Percentiles rank a stretch among this genome's conserved stretches.
These are phyloP conservation scores for Ambrosiella xylebori DNA, from an alignment of 2,329 filamentous ascomycete genomes.

Conservation along the genomic window DNA sequence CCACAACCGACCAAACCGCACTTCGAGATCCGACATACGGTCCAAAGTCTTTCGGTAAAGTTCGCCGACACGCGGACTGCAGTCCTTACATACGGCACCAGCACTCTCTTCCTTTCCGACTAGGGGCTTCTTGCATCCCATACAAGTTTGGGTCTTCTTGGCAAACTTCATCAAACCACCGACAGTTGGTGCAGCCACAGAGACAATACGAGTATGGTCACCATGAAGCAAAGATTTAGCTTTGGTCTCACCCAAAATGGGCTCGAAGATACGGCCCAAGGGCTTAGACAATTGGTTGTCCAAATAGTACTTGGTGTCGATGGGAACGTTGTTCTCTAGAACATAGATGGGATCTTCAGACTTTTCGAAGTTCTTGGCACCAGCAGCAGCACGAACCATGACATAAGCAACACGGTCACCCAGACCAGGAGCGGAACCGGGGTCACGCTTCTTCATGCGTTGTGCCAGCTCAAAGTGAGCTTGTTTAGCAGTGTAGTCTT, in stretches of 20 bases:
- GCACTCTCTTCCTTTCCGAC: constrained; percentile 59
- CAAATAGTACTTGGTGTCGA: constrained; percentile 96
- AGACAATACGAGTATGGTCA: constrained; percentile 87
- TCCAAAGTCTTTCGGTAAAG: constrained; percentile 82
- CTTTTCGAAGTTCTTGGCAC: constrained; percentile 89
- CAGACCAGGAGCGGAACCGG: constrained; percentile 77
- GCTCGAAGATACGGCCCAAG: constrained; percentile 87
- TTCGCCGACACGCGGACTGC: constrained; percentile 70
- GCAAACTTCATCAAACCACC: constrained; percentile 97
- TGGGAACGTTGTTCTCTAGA: constrained; percentile 90
- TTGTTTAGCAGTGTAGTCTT: constrained; percentile 69
- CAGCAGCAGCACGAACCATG: constrained; percentile 80
- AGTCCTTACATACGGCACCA: constrained; percentile 79
- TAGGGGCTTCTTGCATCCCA: constrained; percentile 97
- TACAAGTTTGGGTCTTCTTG: constrained; percentile 94
- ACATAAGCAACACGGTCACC: constrained; percentile 97
- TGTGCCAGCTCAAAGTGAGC: constrained; percentile 90
- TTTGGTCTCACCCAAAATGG: constrained; percentile 86
- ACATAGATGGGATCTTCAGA: constrained; percentile 96
- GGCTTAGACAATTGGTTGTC: constrained; percentile 97
- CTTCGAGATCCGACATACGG: constrained; percentile 81
- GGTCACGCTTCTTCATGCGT: constrained; percentile 93
- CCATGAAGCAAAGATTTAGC: constrained; percentile 73
- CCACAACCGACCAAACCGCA: constrained; percentile 84
- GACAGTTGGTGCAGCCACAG: constrained; percentile 75